Base-by-base conservation (phyloP, 345 rosid genomes). In the Hypericum perforatum region DNA sequence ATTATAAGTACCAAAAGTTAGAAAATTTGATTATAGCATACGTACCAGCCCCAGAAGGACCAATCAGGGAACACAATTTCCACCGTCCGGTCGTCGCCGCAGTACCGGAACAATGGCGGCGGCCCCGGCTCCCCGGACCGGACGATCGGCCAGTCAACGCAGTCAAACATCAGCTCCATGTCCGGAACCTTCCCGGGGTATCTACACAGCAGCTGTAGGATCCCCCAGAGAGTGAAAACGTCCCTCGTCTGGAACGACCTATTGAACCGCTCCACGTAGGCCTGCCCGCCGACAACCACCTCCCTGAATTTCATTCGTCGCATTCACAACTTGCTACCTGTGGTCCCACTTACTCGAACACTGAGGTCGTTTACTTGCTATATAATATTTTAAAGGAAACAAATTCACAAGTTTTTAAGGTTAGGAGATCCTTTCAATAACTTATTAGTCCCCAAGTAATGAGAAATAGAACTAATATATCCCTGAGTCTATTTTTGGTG, bases 11-110 rank as follows among this genome's bases (percentile, higher is more conserved):
- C n/a, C n/a, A n/a, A n/a, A n/a, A n/a, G n/a, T n/a, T n/a, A n/a
- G n/a, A n/a, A n/a, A n/a, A n/a, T n/a, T n/a, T n/a, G n/a, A n/a
- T n/a, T n/a, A n/a, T n/a, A n/a, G n/a, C n/a, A n/a, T n/a, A n/a
- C 15, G 13, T 61, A 67, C 71, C 71, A 67, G 45, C 71, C 71
- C 71, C 71, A 67, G 29, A 61, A 67, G 6, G 70, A 66, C 70
- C 70, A 66, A 45, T 66, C 70, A 0, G 70, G 65, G 15, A 60
- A 66, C 11, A 61, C 71, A 14, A 67, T 47, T 22, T 67, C 66
- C 2, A 67, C 43, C 0, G 71, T 50, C 8, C 10, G 8, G 0
- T 52, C 53, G 14, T 61, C 63, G 8, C 71, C 66, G 12, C 71
- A 67, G 59, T 61, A 67, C 36, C 71, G 63, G 45, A 67, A 67